Conservation (phyloP, 495 filamentous ascomycete genomes). For the Hypoxylon fragiforme region DNA sequence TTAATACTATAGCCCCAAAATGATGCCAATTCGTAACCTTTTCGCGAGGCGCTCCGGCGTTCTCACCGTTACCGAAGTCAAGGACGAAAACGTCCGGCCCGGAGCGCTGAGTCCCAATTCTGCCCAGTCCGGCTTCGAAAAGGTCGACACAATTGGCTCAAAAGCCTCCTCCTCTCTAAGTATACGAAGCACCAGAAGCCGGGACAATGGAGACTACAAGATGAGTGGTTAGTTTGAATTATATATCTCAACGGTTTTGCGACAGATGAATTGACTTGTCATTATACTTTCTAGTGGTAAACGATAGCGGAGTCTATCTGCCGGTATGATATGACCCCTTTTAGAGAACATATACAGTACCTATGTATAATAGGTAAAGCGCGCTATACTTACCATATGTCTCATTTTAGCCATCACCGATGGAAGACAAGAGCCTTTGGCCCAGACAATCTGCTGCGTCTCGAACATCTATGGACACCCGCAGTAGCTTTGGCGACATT, state of each 20-base stretch:
- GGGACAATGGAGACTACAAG: slow-evolving; percentile 75
- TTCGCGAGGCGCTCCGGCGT: slow-evolving; percentile 62
- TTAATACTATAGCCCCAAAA: slow-evolving; percentile 31
- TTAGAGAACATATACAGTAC: background rate
- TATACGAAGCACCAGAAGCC: slow-evolving; percentile 57
- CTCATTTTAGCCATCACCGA: slow-evolving; percentile 74
- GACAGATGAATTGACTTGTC: slow-evolving; percentile 34
- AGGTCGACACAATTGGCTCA: slow-evolving; percentile 58
- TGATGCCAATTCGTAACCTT: slow-evolving; percentile 79
- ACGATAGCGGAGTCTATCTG: slow-evolving; percentile 94
- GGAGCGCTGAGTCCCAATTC: slow-evolving; percentile 38
- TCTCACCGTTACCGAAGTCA: slow-evolving; percentile 38
- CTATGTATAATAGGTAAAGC: too few relatives aligned
- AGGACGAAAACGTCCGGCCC: slow-evolving; percentile 59
- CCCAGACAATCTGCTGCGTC: slow-evolving; percentile 68
- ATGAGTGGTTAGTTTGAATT: slow-evolving; percentile 66
- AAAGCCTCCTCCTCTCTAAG: slow-evolving; percentile 63
- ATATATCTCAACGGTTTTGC: background rate
- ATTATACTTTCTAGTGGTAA: slow-evolving; percentile 68
- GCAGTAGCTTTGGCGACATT: slow-evolving; percentile 72
- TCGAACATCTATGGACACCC: slow-evolving; percentile 67
- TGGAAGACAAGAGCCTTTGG: slow-evolving; percentile 87
- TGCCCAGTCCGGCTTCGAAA: slow-evolving; percentile 53
- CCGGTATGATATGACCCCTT: slow-evolving; percentile 61
- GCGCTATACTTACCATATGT: slow-evolving; percentile 18